Conservation (phyloP, 306 rosid species). For the Adenanthera pavonina region DNA sequence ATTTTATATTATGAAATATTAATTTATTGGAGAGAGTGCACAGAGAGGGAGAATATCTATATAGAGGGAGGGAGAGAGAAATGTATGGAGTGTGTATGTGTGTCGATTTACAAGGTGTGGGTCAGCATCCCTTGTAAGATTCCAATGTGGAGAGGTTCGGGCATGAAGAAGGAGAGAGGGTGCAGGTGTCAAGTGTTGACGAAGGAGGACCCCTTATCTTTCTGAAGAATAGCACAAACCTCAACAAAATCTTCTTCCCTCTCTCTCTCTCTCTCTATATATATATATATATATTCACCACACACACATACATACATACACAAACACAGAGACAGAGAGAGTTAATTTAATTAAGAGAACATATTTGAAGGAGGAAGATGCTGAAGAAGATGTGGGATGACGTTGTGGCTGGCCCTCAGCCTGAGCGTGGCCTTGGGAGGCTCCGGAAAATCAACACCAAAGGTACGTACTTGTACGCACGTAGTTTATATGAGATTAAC, state of each 20-base stretch:
- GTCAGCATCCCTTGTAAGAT: too few relatives aligned
- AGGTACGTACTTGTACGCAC: background rate
- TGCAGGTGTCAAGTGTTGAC: too few relatives aligned
- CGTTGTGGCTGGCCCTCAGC: conserved; percentile 80
- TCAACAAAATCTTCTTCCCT: background rate
- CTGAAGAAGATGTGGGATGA: conserved; percentile 96
- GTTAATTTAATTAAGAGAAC: background rate
- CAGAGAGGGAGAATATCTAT: too few relatives aligned
- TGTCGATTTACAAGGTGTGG: too few relatives aligned
- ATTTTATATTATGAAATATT: too few relatives aligned
- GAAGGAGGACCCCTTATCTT: too few relatives aligned
- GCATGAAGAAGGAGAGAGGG: too few relatives aligned
- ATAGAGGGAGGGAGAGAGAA: too few relatives aligned
- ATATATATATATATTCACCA: too few relatives aligned
- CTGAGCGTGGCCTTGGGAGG: conserved; percentile 81
- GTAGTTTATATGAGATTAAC: background rate
- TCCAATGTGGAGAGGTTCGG: background rate
- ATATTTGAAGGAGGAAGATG: conserved; percentile 49
- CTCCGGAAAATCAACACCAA: conserved; percentile 61
- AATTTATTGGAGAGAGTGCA: too few relatives aligned
- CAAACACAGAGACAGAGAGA: background rate
- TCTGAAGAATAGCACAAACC: background rate
- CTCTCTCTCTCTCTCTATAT: conserved; percentile 29
- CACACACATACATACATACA: background rate
- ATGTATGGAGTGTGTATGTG: too few relatives aligned